phyloP scores from a whole-genome alignment of 2,329 filamentous ascomycete species.

The Diaporthe sp. region DNA sequence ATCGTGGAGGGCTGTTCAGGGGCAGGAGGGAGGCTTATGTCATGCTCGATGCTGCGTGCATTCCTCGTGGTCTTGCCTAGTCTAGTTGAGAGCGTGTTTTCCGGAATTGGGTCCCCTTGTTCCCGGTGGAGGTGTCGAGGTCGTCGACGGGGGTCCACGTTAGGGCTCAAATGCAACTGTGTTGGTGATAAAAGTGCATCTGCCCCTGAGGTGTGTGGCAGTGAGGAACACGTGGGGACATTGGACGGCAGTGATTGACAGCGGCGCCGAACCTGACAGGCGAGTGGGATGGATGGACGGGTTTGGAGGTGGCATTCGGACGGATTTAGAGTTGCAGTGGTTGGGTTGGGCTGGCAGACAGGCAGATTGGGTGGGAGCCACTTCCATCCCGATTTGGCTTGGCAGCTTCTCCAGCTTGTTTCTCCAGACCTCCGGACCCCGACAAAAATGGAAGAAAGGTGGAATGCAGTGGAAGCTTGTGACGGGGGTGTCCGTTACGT shows the following conservation, averaged over 20 bases:
- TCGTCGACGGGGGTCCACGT: background rate
- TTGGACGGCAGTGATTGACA: conserved; percentile 5
- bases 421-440: conserved; percentile 5
- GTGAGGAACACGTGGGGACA: conserved; percentile 11
- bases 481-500: background rate
- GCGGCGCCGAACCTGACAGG: conserved; percentile 9
- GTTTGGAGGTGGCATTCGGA: background rate
- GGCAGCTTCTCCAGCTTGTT: conserved; percentile 19
- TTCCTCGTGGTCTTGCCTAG: background rate
- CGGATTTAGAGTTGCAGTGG: conserved; percentile 24
- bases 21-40: background rate
- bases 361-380: conserved; percentile 3
- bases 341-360: background rate
- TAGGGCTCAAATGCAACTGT: background rate
- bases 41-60: background rate
- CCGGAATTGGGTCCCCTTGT: background rate
- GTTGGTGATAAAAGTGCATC: background rate
- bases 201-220: background rate
- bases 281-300: background rate
- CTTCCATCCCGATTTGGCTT: background rate
- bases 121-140: background rate
- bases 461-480: background rate
- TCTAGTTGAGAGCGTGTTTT: background rate
- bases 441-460: background rate
- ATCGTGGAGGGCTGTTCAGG: background rate